These are phyloP conservation scores for Flaveria ramosissima DNA, from an alignment of 129 eudicot species.

Conservation along the genomic window DNA sequence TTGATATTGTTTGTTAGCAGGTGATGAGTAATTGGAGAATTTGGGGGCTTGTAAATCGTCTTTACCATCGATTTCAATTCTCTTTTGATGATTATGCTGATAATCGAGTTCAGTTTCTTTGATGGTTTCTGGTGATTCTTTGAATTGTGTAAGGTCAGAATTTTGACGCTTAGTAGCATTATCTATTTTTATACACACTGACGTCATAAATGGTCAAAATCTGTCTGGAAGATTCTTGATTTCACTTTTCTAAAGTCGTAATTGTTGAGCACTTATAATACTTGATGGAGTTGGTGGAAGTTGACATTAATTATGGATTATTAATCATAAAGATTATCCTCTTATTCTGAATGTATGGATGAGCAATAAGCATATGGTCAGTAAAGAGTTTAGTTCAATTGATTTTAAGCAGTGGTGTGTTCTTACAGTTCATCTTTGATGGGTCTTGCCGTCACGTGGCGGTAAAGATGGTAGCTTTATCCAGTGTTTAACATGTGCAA, in stretches of 20 bases:
- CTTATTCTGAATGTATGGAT: conserved; percentile 25
- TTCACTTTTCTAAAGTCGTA: conserved; percentile 4
- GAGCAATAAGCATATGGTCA: not conserved
- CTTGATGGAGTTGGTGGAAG: conserved; percentile 26
- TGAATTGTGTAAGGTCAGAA: conserved; percentile 52
- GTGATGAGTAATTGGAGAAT: conserved; percentile 24
- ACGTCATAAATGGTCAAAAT: conserved; percentile 34
- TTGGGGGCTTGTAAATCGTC: conserved; percentile 37
- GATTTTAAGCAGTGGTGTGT: conserved; percentile 5
- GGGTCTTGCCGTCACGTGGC: not conserved
- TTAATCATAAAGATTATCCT: not conserved
- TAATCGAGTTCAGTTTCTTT: conserved; percentile 38
- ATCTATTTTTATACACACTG: conserved; percentile 20
- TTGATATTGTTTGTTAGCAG: conserved; percentile 34
- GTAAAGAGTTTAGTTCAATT: conserved; percentile 17
- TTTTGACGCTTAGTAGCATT: conserved; percentile 25
- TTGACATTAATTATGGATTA: conserved; percentile 24
- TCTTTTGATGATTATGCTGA: conserved; percentile 45
- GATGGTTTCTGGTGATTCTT: conserved; percentile 47
- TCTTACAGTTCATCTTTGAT: conserved; percentile 4
- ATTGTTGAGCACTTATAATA: conserved; percentile 5
- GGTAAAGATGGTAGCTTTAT: conserved; percentile 15
- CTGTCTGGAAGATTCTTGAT: conserved; percentile 31
- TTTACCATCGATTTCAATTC: conserved; percentile 21
- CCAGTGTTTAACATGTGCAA: not conserved